These are phyloP conservation scores for Colletotrichum graminicola DNA, from an alignment of 2,329 filamentous ascomycete species.

Conservation along the genomic window DNA sequence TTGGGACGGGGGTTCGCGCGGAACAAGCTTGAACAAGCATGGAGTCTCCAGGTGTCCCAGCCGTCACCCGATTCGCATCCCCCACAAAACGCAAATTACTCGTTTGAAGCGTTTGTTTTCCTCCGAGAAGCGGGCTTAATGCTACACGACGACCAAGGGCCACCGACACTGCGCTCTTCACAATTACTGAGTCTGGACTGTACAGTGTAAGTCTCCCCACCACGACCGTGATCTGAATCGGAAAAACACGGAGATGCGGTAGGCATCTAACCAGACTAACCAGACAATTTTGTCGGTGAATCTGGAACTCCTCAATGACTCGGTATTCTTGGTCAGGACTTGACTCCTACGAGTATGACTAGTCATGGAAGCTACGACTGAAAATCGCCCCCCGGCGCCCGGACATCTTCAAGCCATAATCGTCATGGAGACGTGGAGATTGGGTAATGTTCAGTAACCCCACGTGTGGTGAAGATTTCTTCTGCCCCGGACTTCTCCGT, in stretches of 20 bases:
- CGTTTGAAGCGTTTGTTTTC: conserved; percentile 19
- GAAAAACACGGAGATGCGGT: background rate
- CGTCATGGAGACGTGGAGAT: conserved; percentile 5
- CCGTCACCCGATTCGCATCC: conserved; percentile 35
- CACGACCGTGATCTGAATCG: background rate
- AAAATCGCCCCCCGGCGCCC: conserved; percentile 15
- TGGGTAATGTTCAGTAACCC: conserved; percentile 28
- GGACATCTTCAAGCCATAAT: conserved; percentile 16
- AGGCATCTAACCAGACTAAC: background rate
- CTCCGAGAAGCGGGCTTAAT: conserved; percentile 16
- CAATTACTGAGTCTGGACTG: background rate
- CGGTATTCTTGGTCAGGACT: background rate
- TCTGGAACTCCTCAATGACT: conserved; percentile 23
- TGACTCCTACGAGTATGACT: conserved; percentile 6
- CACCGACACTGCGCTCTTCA: background rate
- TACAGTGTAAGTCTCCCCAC: background rate
- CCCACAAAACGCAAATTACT: conserved; percentile 26
- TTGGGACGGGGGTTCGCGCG: conserved; percentile 7
- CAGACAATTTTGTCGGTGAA: background rate
- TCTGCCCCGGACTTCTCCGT: conserved; percentile 12
- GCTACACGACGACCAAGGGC: background rate
- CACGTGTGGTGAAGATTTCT: conserved; percentile 4
- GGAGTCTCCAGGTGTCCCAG: conserved; percentile 37
- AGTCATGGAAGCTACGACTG: conserved; percentile 18
- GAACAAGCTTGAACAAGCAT: conserved; percentile 21